Evolutionary conservation across 768 basidiomycete species (phyloP).

Genomic region (Tulasnella sp.): DNA sequence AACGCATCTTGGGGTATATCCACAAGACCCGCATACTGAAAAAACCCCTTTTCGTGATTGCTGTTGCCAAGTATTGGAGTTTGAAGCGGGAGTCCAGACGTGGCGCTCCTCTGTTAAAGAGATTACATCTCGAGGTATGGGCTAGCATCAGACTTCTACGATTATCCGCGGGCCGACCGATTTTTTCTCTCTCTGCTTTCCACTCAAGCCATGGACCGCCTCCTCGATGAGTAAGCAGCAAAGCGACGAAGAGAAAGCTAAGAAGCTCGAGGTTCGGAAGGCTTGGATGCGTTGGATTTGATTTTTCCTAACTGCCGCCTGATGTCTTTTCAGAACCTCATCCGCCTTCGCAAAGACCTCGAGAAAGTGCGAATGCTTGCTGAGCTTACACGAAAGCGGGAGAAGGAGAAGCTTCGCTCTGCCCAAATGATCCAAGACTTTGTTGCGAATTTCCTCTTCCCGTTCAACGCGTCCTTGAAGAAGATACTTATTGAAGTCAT

Average conservation of each 20-base stretch:
- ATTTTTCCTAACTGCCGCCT: slow-evolving; percentile 18
- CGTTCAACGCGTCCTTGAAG: slow-evolving; percentile 59
- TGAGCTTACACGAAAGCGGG: slow-evolving; percentile 68
- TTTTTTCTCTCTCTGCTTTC: not conserved
- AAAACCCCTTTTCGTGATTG: slow-evolving; percentile 68
- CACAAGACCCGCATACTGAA: slow-evolving; percentile 65
- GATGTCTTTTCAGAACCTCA: slow-evolving; percentile 50
- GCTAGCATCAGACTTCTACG: not conserved
- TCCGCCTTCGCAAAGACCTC: slow-evolving; percentile 70
- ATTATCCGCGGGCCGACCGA: not conserved
- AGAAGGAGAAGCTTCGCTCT: slow-evolving; percentile 71
- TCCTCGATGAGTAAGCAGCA: slow-evolving; percentile 57
- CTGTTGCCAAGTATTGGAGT: slow-evolving; percentile 93
- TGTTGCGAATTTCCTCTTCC: slow-evolving; percentile 61
- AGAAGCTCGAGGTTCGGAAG: slow-evolving; percentile 71
- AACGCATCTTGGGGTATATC: slow-evolving; percentile 72
- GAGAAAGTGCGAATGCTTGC: slow-evolving; percentile 64
- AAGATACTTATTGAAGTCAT: slow-evolving; percentile 66
- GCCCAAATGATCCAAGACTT: slow-evolving; percentile 63
- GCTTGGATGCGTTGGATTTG: not conserved
- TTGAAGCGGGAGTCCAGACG: slow-evolving; percentile 89
- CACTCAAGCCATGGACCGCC: slow-evolving; percentile 81
- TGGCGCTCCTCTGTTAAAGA: slow-evolving; percentile 88
- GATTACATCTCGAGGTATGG: slow-evolving; percentile 77
- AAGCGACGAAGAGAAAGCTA: slow-evolving; percentile 75